Evolutionary conservation across 2,329 filamentous ascomycete genomes (phyloP).

Genomic region (Diaporthe sp.): DNA sequence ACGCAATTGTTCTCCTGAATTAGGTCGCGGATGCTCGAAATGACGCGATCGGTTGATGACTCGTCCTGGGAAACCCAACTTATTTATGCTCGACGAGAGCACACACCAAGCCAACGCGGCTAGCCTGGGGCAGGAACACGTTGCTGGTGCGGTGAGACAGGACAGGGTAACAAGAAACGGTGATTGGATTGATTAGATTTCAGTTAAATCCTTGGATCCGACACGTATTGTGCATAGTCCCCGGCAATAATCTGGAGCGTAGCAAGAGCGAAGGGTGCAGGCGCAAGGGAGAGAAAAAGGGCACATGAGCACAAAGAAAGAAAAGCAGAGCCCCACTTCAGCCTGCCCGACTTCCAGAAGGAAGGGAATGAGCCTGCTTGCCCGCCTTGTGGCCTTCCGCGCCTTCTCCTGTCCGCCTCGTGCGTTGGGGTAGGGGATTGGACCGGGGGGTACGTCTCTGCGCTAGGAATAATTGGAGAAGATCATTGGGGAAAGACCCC

Average conservation of each 20-base stretch:
- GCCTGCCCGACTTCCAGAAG: constrained; percentile 17
- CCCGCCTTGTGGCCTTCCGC: neutral
- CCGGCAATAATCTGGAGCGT: constrained; percentile 15
- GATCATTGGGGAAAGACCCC: neutral
- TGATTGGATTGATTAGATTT: constrained; percentile 23
- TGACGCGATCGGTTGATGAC: constrained; percentile 35
- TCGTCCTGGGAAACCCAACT: no score
- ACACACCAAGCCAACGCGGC: neutral
- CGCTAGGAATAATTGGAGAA: neutral
- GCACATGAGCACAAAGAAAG: constrained; percentile 21
- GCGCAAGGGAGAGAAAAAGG: neutral
- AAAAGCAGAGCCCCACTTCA: constrained; percentile 6
- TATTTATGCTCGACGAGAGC: neutral
- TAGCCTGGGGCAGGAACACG: constrained; percentile 11
- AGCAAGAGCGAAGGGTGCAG: neutral
- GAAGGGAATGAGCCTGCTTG: neutral
- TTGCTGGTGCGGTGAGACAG: constrained; percentile 24
- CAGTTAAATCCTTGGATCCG: constrained; percentile 9
- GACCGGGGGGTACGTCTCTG: neutral
- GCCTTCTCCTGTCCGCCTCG: constrained; percentile 15
- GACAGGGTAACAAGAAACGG: constrained; percentile 2
- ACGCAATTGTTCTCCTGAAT: constrained; percentile 41
- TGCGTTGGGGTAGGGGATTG: neutral
- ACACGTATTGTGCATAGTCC: neutral
- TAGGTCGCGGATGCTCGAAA: constrained; percentile 22